Evolutionary conservation across 768 basidiomycete species (phyloP).

Genomic region (Dacryopinax primogenitus): DNA sequence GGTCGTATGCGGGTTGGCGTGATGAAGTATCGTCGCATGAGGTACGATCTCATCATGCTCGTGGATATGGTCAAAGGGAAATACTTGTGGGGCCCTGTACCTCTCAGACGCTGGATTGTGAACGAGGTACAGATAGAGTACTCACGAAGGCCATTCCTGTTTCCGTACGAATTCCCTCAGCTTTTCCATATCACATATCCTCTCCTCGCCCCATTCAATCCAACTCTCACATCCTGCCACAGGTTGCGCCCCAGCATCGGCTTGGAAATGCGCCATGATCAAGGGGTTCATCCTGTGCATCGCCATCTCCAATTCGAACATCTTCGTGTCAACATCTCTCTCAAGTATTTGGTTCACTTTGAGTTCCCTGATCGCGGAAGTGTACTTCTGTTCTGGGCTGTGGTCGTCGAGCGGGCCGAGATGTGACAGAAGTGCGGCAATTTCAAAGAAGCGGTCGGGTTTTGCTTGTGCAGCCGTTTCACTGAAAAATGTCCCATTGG

Average conservation of each 20-base stretch:
- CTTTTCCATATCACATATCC: conserved; percentile 22
- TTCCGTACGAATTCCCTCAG: conserved; percentile 15
- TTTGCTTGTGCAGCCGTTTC: conserved; percentile 70
- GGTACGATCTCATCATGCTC: conserved; percentile 27
- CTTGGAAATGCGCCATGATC: conserved; percentile 71
- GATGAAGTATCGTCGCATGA: conserved; percentile 33
- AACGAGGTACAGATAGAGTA: conserved; percentile 14
- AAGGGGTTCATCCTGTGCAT: conserved; percentile 68
- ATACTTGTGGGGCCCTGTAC: conserved; percentile 34
- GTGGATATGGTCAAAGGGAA: conserved; percentile 68
- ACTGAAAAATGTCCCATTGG: too few species aligned
- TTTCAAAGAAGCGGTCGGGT: conserved; percentile 58
- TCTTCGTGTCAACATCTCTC: conserved; percentile 37
- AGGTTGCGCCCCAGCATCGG: conserved; percentile 33
- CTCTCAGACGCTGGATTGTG: background rate
- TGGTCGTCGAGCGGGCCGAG: conserved; percentile 32
- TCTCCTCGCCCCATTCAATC: conserved; percentile 26
- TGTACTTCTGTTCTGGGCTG: conserved; percentile 42
- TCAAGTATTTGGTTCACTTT: conserved; percentile 35
- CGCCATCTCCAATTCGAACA: conserved; percentile 59
- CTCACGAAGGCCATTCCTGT: background rate
- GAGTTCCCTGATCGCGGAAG: conserved; percentile 41
- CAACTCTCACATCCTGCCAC: conserved; percentile 21
- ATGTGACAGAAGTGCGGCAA: conserved; percentile 52
- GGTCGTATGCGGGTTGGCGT: conserved; percentile 49